phyloP scores from a whole-genome alignment of 495 filamentous ascomycete genomes.

The Pyrenula aspistea region DNA sequence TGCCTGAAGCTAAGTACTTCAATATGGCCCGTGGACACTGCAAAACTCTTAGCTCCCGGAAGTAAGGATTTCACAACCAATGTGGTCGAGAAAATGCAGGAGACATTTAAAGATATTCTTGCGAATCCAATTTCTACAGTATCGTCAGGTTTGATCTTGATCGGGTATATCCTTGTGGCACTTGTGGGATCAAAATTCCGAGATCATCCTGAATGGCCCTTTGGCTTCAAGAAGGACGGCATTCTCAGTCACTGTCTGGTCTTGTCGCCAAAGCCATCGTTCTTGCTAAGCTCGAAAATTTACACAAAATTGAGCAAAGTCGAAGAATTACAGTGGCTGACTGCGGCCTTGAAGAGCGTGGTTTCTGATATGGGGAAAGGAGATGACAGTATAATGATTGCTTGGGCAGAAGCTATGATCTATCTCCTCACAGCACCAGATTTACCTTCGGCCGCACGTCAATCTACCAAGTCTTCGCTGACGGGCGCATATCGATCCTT shows the following conservation, averaged over 20 bases:
- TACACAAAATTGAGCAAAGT: conserved; percentile 63
- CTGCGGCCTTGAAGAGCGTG: conserved; percentile 54
- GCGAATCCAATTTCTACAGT: conserved; percentile 64
- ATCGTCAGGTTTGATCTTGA: conserved; percentile 63
- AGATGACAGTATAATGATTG: conserved; percentile 27
- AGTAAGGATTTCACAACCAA: conserved; percentile 29
- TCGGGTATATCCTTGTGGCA: conserved; percentile 61
- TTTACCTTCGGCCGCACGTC: conserved; percentile 44
- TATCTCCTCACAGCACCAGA: conserved; percentile 55
- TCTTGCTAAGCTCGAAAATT: conserved; percentile 70
- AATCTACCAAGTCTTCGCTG: conserved; percentile 44
- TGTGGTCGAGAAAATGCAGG: conserved; percentile 52
- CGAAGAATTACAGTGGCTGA: conserved; percentile 66
- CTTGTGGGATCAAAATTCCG: conserved; percentile 23
- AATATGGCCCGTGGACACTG: conserved; percentile 44
- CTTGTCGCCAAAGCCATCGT: conserved; percentile 63
- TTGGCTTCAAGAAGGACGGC: conserved; percentile 20
- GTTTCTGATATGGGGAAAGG: conserved; percentile 20
- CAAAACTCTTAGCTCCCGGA: conserved; percentile 30
- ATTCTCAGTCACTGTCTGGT: conserved; percentile 50
- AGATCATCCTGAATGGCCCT: background rate
- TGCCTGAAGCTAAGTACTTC: conserved; percentile 60
- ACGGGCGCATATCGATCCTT: conserved; percentile 43
- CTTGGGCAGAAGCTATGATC: conserved; percentile 75
- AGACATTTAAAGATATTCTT: conserved; percentile 61